phyloP scores from a whole-genome alignment of 1,284 basidiomycete species.

The Fomitopsis betulina region DNA sequence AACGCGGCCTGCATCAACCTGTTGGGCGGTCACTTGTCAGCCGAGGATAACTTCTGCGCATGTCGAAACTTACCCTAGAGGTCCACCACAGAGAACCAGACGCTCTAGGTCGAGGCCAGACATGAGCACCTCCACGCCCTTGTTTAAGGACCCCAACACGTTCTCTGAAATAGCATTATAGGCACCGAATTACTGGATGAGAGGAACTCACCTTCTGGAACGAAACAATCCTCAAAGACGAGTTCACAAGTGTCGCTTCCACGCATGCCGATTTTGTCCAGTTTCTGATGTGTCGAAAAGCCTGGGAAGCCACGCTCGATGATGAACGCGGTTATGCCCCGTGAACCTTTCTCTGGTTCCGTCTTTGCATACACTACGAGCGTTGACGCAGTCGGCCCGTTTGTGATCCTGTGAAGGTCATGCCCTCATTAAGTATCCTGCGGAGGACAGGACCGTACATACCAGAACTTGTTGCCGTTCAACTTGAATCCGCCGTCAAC shows the following conservation, averaged over 20 bases:
- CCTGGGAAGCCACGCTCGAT: constrained; percentile 80
- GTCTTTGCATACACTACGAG: constrained; percentile 95
- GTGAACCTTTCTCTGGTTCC: constrained; percentile 70
- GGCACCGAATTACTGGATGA: not conserved
- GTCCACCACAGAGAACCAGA: constrained; percentile 87
- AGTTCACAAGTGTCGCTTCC: constrained; percentile 94
- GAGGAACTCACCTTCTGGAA: constrained; percentile 62
- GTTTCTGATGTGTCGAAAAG: constrained; percentile 85
- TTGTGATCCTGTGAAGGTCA: constrained; percentile 75
- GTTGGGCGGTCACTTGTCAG: not conserved
- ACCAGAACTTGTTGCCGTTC: constrained; percentile 95
- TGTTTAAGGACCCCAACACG: constrained; percentile 76
- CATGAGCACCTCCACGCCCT: constrained; percentile 88
- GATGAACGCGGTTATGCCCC: constrained; percentile 92
- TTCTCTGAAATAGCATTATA: constrained; percentile 50
- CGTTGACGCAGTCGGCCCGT: constrained; percentile 86
- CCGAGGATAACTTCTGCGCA: not conserved
- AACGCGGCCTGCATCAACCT: constrained; percentile 97
- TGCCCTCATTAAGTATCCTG: not conserved
- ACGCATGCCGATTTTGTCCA: constrained; percentile 96
- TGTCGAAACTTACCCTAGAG: constrained; percentile 46
- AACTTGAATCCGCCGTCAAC: constrained; percentile 72
- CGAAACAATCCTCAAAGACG: constrained; percentile 87
- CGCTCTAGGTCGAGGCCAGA: constrained; percentile 91
- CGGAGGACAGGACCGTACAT: not conserved